Conservation (phyloP, 768 basidiomycete species). For the Ramaria rubella region DNA sequence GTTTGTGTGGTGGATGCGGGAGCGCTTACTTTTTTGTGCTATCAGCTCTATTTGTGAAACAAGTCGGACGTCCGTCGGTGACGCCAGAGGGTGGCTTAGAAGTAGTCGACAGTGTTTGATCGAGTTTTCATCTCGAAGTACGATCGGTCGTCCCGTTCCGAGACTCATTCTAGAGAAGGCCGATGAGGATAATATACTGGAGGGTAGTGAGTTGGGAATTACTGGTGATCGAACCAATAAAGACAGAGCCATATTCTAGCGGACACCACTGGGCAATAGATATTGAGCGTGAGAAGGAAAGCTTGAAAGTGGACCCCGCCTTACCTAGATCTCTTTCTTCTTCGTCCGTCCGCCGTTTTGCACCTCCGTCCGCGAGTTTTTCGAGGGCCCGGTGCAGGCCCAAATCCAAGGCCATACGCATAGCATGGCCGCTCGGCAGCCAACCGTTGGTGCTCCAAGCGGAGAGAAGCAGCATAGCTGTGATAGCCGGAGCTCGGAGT, state of each 20-base stretch:
- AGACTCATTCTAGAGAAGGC: slow-evolving; percentile 64
- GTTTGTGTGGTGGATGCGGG: not conserved
- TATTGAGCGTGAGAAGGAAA: not conserved
- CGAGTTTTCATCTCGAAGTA: slow-evolving; percentile 82
- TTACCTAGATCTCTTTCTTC: slow-evolving; percentile 77
- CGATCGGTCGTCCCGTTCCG: slow-evolving; percentile 85
- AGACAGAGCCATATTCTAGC: slow-evolving; percentile 92
- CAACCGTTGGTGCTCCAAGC: slow-evolving; percentile 95
- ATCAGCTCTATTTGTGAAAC: slow-evolving; percentile 86
- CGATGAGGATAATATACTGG: not conserved
- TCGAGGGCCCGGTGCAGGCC: slow-evolving; percentile 89
- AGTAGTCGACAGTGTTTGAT: slow-evolving; percentile 80
- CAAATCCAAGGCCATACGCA: slow-evolving; percentile 93
- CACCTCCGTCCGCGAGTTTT: slow-evolving; percentile 72
- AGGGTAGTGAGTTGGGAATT: slow-evolving; percentile 24
- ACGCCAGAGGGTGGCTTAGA: slow-evolving; percentile 78
- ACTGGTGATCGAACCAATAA: slow-evolving; percentile 97
- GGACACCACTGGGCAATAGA: slow-evolving; percentile 58
- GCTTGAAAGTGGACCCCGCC: slow-evolving; percentile 14
- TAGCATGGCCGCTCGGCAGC: slow-evolving; percentile 91
- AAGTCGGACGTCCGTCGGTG: slow-evolving; percentile 83
- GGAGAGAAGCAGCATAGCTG: slow-evolving; percentile 86
- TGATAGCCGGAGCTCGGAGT: not conserved
- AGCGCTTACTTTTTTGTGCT: slow-evolving; percentile 75
- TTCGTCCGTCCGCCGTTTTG: slow-evolving; percentile 54